Evolutionary conservation across 1,284 basidiomycete species (phyloP).

Genomic region (Heterobasidion irregulare): DNA sequence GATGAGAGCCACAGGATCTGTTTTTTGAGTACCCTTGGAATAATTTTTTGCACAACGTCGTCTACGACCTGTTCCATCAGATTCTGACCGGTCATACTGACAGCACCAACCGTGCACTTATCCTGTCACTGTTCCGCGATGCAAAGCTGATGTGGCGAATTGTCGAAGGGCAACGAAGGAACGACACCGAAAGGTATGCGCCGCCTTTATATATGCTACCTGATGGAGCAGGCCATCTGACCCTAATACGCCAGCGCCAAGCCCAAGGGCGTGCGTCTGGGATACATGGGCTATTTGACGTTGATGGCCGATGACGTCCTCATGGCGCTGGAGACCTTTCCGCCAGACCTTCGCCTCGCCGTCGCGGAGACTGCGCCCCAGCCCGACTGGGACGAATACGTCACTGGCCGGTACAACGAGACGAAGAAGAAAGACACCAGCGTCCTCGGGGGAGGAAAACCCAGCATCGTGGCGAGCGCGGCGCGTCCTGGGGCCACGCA

Average conservation of each 20-base stretch:
- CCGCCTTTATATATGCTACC: conserved; percentile 1
- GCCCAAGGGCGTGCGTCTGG: conserved; percentile 70
- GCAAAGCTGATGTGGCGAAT: conserved; percentile 75
- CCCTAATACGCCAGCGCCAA: conserved; percentile 33
- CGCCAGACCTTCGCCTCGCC: conserved; percentile 62
- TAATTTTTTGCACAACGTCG: conserved; percentile 95
- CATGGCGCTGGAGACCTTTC: conserved; percentile 79
- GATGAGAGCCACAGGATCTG: conserved; percentile 51
- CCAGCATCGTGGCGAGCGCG: conserved; percentile 38
- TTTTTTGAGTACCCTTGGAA: conserved; percentile 98
- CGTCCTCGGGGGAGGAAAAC: conserved; percentile 79
- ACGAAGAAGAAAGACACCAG: conserved; percentile 79
- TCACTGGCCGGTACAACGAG: conserved; percentile 75
- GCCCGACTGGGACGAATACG: conserved; percentile 84
- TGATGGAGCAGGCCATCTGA: not conserved
- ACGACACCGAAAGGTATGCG: conserved; percentile 63
- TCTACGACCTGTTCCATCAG: conserved; percentile 96
- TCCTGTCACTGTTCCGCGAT: conserved; percentile 75
- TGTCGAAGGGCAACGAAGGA: conserved; percentile 74
- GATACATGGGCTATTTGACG: conserved; percentile 96
- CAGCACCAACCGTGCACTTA: conserved; percentile 71
- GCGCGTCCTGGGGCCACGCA: conserved; percentile 27
- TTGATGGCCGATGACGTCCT: conserved; percentile 91
- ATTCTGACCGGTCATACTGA: conserved; percentile 85
- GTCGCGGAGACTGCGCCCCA: conserved; percentile 64